Base-by-base conservation (phyloP, 2,329 filamentous ascomycete species). In the Paracamarosporium sp. region DNA sequence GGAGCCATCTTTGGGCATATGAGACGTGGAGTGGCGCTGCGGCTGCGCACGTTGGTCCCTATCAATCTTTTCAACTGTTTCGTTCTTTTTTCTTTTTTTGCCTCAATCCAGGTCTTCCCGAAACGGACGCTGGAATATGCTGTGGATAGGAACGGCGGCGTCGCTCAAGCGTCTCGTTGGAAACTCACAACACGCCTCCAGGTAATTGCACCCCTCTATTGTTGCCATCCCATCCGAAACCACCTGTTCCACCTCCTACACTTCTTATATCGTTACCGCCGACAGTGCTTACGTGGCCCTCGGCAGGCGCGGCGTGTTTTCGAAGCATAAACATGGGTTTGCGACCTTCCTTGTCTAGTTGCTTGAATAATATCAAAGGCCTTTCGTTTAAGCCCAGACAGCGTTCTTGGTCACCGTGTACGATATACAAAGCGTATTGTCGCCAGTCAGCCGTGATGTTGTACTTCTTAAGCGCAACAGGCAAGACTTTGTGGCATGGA, bases 241-340 rank as follows among this genome's bases (percentile, higher is more conserved):
- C 31, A 27, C 62, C 40, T 30, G 41, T 50, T 43, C 22, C 38
- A 15, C 57, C 53, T 13, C 62, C 60, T 12, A 63, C 68, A 46
- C 50, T 65, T 44, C 63, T 55, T 22, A 71, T 63, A 35, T 73
- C 72, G 38, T 75, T 76, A 24, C 73, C 73, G 24, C 71, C 73
- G 12, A 78, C 74, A 5, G 76, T 78, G 50, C 75, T 76, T 6
- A 74, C 72, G 60, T 80, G 79, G 17, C 80, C 80, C 62, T 83
- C 81, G 31, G 77, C 71, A 4, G 81, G 78, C 53, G 85, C 83
- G n/a, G 86, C 84, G 65, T 88, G 83, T 65, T 85, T 85, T 53
- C 95, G 83, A 55, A 99, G 81, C 95, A 99, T 99, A 73, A 99
- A 99, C 95, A 98, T 98, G 22, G 95, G 95, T 76, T 98, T 99